These are phyloP conservation scores for Cercospora berteroae DNA, from an alignment of 2,329 filamentous ascomycete genomes.

Conservation along the genomic window DNA sequence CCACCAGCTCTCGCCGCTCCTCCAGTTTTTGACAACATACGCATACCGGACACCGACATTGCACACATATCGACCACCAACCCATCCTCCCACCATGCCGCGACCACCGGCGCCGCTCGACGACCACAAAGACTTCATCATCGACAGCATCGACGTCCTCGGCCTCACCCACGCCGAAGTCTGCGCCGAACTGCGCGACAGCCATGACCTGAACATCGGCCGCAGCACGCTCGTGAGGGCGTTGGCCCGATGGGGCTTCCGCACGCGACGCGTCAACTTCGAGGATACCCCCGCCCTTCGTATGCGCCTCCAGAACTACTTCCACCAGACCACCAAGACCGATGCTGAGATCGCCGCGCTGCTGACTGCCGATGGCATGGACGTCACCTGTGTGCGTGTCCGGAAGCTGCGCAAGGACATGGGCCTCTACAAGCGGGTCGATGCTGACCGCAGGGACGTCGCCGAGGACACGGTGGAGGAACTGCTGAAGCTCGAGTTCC, in stretches of 20 bases:
- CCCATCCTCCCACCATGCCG: conserved; percentile 1
- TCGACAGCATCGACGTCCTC: conserved; percentile 4
- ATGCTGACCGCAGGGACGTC: neutral
- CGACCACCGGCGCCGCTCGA: conserved; percentile 9
- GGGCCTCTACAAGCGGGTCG: conserved; percentile 15
- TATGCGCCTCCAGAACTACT: conserved; percentile 11
- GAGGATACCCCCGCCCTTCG: conserved; percentile 13
- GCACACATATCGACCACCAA: neutral
- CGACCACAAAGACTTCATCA: conserved; percentile 11
- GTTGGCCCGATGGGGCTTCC: conserved; percentile 6
- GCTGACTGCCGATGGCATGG: conserved; percentile 8
- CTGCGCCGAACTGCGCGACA: conserved; percentile 5
- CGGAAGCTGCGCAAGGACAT: conserved; percentile 16
- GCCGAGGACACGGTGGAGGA: conserved; percentile 9
- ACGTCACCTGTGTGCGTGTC: conserved; percentile 3
- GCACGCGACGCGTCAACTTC: conserved; percentile 11
- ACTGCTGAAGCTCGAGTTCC: conserved; percentile 7
- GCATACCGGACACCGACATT: neutral
- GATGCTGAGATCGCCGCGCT: conserved; percentile 6
- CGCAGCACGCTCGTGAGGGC: conserved; percentile 11
- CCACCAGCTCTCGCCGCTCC: neutral
- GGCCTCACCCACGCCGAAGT: conserved; percentile 8
- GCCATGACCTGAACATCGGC: conserved; percentile 11
- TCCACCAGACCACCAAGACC: conserved; percentile 9
- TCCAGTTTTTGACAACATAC: neutral